Evolutionary conservation across 495 filamentous ascomycete genomes (phyloP), one percentile per base, ranked within the genome.

Genomic region (Aspergillus bridgeri): DNA sequence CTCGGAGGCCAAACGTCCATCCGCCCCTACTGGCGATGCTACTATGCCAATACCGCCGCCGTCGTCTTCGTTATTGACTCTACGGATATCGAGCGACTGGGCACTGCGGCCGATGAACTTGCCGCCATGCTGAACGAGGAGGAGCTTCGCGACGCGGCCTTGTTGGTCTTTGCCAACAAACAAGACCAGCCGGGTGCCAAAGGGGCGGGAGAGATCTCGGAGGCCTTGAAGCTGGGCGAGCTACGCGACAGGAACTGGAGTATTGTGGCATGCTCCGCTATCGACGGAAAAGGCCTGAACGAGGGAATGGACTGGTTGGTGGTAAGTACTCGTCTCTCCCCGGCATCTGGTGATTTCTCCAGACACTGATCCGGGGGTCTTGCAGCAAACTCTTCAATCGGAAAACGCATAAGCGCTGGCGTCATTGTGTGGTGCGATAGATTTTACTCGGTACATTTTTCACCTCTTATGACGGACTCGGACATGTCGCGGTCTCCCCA

Each of bases 301-400:
- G 94, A 98, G 70, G 94, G 94, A 49, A 98, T 98, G 94, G 92
- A 98, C 76, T 98, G 94, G 94, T 74, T 98, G 68, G 91, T 94
- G 83, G 92, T 96, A 75, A 79, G 91, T 86, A 51, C 24, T 27
- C 6, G 0, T 24, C 21, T 33, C 47, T 22, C 9, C 17, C 4
- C n/a, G n/a, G n/a, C n/a, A n/a, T n/a, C 25, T n/a, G 42, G 6
- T 43, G n/a, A 3, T 27, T 19, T 13, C 6, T 19, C 51, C 27
- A 51, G 58, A 44, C 64, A 62, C 64, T 63, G 48, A 64, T 27
- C 7, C n/a, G 3, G 9, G 9, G 13, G 3, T 54, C 20, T 48
- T 48, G 29, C 49, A 79, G 76, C 74, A 77, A 78, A 79, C 76
- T 47, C 70, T 79, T 60, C 74, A 78, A 51, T 69, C 76, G 27